These are phyloP conservation scores for Yamadazyma sp. DNA, from an alignment of 805 yeast species.

Conservation along the genomic window DNA sequence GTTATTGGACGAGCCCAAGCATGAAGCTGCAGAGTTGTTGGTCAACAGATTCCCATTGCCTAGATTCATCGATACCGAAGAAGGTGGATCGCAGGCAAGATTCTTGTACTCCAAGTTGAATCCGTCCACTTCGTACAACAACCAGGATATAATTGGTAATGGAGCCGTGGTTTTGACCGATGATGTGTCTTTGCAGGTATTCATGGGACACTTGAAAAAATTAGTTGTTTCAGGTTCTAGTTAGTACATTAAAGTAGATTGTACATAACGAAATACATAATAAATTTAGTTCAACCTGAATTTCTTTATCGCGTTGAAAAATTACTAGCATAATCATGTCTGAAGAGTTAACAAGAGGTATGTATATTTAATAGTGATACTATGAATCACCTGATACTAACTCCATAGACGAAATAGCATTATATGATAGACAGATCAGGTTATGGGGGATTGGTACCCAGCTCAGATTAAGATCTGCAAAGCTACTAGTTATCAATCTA, in stretches of 20 bases:
- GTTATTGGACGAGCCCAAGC: conserved; percentile 60
- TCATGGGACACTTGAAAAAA: conserved; percentile 53
- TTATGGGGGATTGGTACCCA: conserved; percentile 97
- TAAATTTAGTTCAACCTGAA: background rate
- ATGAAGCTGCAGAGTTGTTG: conserved; percentile 63
- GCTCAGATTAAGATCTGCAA: conserved; percentile 67
- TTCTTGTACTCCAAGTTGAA: conserved; percentile 67
- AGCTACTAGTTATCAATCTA: conserved; percentile 65
- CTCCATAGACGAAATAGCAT: conserved; percentile 73
- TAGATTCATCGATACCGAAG: conserved; percentile 69
- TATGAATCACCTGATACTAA: conserved; percentile 2
- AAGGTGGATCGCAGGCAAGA: conserved; percentile 75
- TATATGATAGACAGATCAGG: conserved; percentile 92
- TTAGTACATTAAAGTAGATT: conserved; percentile 4
- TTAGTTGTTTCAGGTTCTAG: conserved; percentile 25
- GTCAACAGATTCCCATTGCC: conserved; percentile 72
- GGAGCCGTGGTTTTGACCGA: conserved; percentile 51
- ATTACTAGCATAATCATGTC: background rate
- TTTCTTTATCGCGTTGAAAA: background rate
- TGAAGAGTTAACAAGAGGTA: conserved; percentile 17
- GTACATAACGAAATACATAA: background rate
- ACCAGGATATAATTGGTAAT: conserved; percentile 25
- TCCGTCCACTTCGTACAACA: conserved; percentile 54
- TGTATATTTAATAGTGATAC: conserved; percentile 2
- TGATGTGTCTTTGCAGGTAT: conserved; percentile 56